These are phyloP conservation scores for Dactylellina leptospora DNA, from an alignment of 2,329 filamentous ascomycete species.

Conservation along the genomic window DNA sequence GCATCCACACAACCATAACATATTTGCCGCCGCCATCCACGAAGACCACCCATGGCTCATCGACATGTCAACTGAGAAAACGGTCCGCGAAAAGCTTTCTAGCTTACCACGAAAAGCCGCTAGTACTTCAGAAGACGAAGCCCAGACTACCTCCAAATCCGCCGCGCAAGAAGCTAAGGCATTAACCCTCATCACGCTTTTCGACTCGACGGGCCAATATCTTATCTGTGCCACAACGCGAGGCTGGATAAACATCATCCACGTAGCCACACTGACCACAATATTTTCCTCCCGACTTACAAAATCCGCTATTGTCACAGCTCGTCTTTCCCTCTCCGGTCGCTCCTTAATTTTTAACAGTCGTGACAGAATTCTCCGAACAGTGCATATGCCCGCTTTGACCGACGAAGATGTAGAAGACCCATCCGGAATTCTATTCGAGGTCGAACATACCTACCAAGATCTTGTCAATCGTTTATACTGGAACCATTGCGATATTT, in stretches of 20 bases:
- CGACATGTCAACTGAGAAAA: slow-evolving; percentile 69
- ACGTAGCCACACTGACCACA: slow-evolving; percentile 78
- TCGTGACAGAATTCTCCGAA: slow-evolving; percentile 92
- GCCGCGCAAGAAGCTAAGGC: slow-evolving; percentile 92
- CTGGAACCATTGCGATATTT: slow-evolving; percentile 98
- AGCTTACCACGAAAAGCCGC: slow-evolving; percentile 74
- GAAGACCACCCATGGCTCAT: slow-evolving; percentile 92
- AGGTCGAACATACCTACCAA: slow-evolving; percentile 97
- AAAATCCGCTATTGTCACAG: slow-evolving; percentile 83
- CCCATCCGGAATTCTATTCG: slow-evolving; percentile 82
- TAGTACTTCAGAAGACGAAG: slow-evolving; percentile 70
- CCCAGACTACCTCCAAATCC: slow-evolving; percentile 76
- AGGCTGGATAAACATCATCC: slow-evolving; percentile 94
- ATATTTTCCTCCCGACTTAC: slow-evolving; percentile 91
- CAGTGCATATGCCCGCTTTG: slow-evolving; percentile 77
- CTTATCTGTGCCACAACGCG: slow-evolving; percentile 94
- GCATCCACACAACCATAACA: slow-evolving; percentile 84
- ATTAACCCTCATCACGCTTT: slow-evolving; percentile 90
- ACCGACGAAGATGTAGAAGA: slow-evolving; percentile 58
- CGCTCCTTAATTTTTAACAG: slow-evolving; percentile 90
- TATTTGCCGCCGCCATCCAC: slow-evolving; percentile 90
- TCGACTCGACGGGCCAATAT: slow-evolving; percentile 83
- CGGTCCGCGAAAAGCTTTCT: slow-evolving; percentile 37
- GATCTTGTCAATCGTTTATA: slow-evolving; percentile 93
- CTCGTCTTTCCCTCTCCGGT: slow-evolving; percentile 84